Evolutionary conservation across 768 basidiomycete species (phyloP).

Genomic region (Phanerodontia chrysosporium): DNA sequence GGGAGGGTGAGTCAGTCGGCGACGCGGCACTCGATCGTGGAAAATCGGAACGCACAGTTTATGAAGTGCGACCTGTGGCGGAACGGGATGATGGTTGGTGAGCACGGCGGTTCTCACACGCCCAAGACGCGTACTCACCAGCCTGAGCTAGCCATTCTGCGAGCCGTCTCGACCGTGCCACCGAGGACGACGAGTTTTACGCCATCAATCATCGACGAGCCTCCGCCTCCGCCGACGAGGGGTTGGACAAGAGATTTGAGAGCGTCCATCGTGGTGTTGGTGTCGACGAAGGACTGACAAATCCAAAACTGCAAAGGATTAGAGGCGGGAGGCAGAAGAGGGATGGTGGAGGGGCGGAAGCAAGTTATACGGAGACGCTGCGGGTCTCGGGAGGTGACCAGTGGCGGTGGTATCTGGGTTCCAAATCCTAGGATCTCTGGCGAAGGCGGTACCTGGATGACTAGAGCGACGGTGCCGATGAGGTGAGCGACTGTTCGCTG

Average conservation of each 20-base stretch:
- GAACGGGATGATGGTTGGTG: constrained; percentile 14
- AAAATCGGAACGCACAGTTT: constrained; percentile 57
- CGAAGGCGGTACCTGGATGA: constrained; percentile 6
- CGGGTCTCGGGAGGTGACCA: constrained; percentile 10
- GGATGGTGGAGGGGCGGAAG: constrained; percentile 22
- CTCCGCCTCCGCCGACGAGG: constrained; percentile 68
- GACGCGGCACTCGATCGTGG: neutral
- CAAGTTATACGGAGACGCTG: constrained; percentile 18
- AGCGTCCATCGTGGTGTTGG: constrained; percentile 57
- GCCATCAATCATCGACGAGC: constrained; percentile 80
- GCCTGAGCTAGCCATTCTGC: constrained; percentile 76
- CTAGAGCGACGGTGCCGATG: constrained; percentile 11
- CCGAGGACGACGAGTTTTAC: constrained; percentile 88
- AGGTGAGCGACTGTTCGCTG: neutral
- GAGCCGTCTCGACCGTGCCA: constrained; percentile 83
- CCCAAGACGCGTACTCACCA: constrained; percentile 46
- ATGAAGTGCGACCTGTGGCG: constrained; percentile 74
- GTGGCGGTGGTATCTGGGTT: constrained; percentile 12
- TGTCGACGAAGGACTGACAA: constrained; percentile 19
- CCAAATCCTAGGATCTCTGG: neutral
- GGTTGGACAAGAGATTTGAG: constrained; percentile 80
- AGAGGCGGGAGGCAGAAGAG: constrained; percentile 16
- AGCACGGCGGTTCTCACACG: neutral
- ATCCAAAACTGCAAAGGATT: constrained; percentile 37
- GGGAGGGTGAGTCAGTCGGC: neutral